Evolutionary conservation across 805 yeast genomes (phyloP), one percentile per base, ranked within the genome.

Genomic region (Metschnikowia sp.): DNA sequence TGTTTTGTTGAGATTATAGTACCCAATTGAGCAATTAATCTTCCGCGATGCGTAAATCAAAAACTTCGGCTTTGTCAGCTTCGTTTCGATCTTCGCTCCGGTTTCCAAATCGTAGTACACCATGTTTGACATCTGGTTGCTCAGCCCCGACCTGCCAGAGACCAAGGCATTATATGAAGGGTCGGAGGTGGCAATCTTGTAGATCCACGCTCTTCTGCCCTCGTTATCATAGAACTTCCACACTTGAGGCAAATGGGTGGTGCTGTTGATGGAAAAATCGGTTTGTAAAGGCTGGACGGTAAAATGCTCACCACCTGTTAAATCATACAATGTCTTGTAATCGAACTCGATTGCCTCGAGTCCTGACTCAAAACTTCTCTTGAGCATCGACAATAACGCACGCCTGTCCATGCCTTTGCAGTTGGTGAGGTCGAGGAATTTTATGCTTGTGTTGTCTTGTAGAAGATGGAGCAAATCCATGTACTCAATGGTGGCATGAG

Each of bases 181-280:
- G 45, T 68, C 70, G 1, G 50, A 39, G 12, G 64, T 54, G 13
- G 59, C 57, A 19, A 71, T 65, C 58, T 76, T 79, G 63, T 82
- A 84, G 13, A 89, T 63, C 96, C 96, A 89, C 10, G 88, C 83
- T 51, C 97, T 74, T 51, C 96, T 74, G 4, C 96, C 95, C 54
- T 81, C 83, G 47, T 79, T 76, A 54, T 78, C 82, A 58, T 69
- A 77, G 47, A 72, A 70, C 55, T 73, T 77, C 84, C 84, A 79
- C 1, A 69, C 59, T 44, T 61, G 64, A 9, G 74, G 70, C 10
- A 61, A 55, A 15, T 47, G 52, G 8, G 54, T 49, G n/a, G 61
- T 59, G 38, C 46, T 48, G 39, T 59, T 57, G 33, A 62, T 52
- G 34, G 53, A 47, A 51, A 64, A 67, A 5, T 69, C 63, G 4